Evolutionary conservation across 768 basidiomycete species (phyloP).

Genomic region (Trametes elegans): DNA sequence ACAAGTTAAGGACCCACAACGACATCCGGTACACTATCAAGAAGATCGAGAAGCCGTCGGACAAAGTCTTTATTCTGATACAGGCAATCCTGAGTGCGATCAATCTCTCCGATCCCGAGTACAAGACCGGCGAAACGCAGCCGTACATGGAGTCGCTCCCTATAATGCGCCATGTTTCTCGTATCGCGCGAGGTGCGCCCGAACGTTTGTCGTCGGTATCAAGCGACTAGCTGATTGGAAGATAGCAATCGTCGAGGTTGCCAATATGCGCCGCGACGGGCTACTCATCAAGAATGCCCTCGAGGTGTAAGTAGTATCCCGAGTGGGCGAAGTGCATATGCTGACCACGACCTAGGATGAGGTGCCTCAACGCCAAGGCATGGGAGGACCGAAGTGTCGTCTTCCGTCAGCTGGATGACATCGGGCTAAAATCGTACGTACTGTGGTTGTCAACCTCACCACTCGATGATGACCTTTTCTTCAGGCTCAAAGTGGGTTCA

Average conservation of each 20-base stretch:
- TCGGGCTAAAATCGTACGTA: constrained; percentile 88
- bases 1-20: constrained; percentile 64
- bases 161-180: constrained; percentile 71
- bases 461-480: not conserved
- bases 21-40: constrained; percentile 79
- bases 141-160: constrained; percentile 65
- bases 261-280: constrained; percentile 62
- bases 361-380: constrained; percentile 77
- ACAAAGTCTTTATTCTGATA: constrained; percentile 80
- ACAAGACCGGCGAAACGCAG: constrained; percentile 68
- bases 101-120: constrained; percentile 65
- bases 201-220: not conserved
- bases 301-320: constrained; percentile 54
- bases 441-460: not conserved
- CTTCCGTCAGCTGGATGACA: constrained; percentile 82
- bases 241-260: constrained; percentile 76
- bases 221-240: too few species aligned
- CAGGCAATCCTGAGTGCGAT: constrained; percentile 80
- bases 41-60: constrained; percentile 64
- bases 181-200: constrained; percentile 70
- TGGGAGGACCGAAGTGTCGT: constrained; percentile 91
- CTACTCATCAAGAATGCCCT: constrained; percentile 68
- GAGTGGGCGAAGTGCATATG: not conserved
- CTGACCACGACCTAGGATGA: constrained; percentile 45
- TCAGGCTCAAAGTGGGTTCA: constrained; percentile 26